Percentiles rank a stretch among this genome's conserved stretches.
Conservation (phyloP, 768 basidiomycete species). For the Neoboletus brunneissimus region DNA sequence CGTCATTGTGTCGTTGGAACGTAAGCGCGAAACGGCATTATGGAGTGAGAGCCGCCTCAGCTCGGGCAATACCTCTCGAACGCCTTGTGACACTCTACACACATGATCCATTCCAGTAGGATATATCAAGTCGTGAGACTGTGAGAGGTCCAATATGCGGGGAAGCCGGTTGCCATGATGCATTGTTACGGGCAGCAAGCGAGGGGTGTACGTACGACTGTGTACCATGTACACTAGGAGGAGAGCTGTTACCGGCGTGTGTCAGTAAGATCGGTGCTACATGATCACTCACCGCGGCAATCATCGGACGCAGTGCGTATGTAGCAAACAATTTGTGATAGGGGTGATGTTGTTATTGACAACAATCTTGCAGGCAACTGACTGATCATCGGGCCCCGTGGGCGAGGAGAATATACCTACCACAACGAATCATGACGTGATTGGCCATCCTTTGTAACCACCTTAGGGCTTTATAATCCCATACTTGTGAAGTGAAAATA, state of each 20-base stretch:
- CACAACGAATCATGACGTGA: background rate
- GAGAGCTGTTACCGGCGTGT: background rate
- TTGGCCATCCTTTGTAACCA: background rate
- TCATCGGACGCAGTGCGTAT: constrained; percentile 5
- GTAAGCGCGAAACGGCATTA: constrained; percentile 4
- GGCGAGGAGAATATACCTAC: background rate
- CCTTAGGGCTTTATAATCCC: background rate
- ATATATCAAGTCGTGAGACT: constrained; percentile 1
- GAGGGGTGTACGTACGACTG: background rate
- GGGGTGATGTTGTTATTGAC: constrained; percentile 10
- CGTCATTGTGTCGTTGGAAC: background rate
- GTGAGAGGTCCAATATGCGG: background rate
- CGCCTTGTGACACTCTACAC: background rate
- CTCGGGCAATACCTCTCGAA: background rate
- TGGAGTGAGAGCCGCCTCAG: background rate
- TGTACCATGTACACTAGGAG: background rate
- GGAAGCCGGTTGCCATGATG: constrained; percentile 9
- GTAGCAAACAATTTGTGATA: background rate
- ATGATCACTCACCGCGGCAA: constrained; percentile 6
- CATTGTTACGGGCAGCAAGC: background rate
- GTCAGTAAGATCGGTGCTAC: constrained; percentile 6
- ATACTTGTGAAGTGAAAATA: background rate
- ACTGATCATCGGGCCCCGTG: background rate
- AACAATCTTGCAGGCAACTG: constrained; percentile 5
- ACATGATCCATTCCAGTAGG: background rate